phyloP scores from a whole-genome alignment of 768 basidiomycete genomes.

The Lactarius sp. region DNA sequence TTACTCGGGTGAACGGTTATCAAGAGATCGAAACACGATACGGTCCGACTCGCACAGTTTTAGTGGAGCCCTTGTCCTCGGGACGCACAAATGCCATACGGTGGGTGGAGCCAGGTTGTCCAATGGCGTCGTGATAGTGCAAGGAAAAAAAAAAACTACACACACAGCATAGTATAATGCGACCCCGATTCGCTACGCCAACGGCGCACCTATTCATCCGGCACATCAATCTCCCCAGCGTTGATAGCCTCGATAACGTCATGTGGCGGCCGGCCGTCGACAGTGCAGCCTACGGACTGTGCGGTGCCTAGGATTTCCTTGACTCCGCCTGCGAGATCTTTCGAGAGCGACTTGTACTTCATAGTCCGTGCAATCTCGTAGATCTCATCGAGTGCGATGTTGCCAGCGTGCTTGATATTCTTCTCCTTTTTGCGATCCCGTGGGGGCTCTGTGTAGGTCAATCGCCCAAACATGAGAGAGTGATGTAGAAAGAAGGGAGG shows the following conservation, averaged over 20 bases:
- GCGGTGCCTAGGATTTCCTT: conserved; percentile 99
- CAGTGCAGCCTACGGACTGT: conserved; percentile 94
- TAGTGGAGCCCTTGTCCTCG: neutral
- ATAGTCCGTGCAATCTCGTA: conserved; percentile 94
- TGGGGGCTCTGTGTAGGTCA: conserved; percentile 69
- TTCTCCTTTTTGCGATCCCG: conserved; percentile 99
- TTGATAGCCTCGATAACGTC: conserved; percentile 87
- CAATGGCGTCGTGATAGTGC: conserved; percentile 16
- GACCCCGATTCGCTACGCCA: neutral
- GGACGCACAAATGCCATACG: neutral
- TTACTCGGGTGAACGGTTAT: neutral
- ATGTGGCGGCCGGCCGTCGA: conserved; percentile 90
- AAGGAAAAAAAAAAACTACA: conserved; percentile 14
- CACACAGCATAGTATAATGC: conserved; percentile 3
- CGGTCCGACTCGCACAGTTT: neutral
- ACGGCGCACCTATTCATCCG: conserved; percentile 59
- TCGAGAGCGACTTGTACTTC: conserved; percentile 90
- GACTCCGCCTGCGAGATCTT: conserved; percentile 79
- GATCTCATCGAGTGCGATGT: conserved; percentile 91
- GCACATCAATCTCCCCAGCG: conserved; percentile 79
- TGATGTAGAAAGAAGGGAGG: neutral
- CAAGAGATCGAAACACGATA: neutral
- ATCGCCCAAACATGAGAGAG: neutral
- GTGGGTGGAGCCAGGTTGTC: neutral
- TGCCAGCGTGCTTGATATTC: conserved; percentile 98